Evolutionary conservation across 2,329 filamentous ascomycete species (phyloP).

Genomic region (Rutstroemia sp.): DNA sequence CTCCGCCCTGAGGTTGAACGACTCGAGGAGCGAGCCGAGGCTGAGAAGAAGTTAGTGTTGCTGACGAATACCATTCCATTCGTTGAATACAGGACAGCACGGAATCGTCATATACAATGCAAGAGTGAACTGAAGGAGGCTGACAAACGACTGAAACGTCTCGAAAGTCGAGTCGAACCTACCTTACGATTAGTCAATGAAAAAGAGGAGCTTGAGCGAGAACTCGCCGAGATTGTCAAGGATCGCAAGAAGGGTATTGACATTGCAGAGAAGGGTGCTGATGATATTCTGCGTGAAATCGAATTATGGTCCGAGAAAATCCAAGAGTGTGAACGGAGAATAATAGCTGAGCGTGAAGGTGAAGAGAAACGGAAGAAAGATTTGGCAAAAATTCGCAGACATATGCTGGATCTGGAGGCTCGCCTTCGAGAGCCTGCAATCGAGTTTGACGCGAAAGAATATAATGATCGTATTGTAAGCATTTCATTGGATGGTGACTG

Average conservation of each 20-base stretch:
- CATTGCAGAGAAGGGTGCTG: conserved; percentile 44
- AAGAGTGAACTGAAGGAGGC: conserved; percentile 51
- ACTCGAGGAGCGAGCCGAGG: conserved; percentile 65
- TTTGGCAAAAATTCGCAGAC: conserved; percentile 41
- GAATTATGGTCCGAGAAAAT: conserved; percentile 35
- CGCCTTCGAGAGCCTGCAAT: conserved; percentile 53
- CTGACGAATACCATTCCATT: conserved; percentile 60
- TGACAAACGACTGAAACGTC: conserved; percentile 46
- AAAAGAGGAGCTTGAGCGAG: conserved; percentile 60
- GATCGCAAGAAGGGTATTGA: conserved; percentile 48
- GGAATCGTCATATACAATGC: conserved; percentile 39
- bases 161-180: conserved; percentile 59
- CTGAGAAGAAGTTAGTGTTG: conserved; percentile 55
- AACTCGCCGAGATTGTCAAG: conserved; percentile 48
- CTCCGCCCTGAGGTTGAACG: conserved; percentile 79
- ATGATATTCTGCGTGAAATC: conserved; percentile 31
- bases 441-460: conserved; percentile 61
- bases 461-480: conserved; percentile 66
- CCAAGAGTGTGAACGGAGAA: conserved; percentile 35
- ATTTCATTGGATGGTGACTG: neutral
- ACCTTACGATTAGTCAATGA: conserved; percentile 58
- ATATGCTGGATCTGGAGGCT: conserved; percentile 56
- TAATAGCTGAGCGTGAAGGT: conserved; percentile 44
- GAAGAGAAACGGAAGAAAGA: conserved; percentile 44
- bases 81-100: conserved; percentile 54